phyloP scores from a whole-genome alignment of 768 basidiomycete species.

The Mycena kentingensis region DNA sequence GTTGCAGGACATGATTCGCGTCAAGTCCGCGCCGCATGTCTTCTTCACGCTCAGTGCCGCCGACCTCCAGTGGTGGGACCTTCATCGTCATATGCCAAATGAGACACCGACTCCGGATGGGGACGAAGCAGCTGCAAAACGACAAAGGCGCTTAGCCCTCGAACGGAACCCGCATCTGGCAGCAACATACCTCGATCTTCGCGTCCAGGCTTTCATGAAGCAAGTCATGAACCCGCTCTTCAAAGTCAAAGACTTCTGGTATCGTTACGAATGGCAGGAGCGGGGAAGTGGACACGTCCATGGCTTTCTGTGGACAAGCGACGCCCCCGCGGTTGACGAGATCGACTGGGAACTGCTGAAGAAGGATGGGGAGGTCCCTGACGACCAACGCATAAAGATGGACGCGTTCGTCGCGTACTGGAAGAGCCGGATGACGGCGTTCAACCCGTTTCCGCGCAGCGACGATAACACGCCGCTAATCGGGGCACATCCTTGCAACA shows the following conservation, averaged over 20 bases:
- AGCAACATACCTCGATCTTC: slow-evolving; percentile 24
- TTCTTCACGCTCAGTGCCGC: slow-evolving; percentile 19
- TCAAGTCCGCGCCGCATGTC: slow-evolving; percentile 7
- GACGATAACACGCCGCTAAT: slow-evolving; percentile 14
- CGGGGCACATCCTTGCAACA: slow-evolving; percentile 16
- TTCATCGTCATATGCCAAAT: slow-evolving; percentile 26
- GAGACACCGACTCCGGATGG: slow-evolving; percentile 1
- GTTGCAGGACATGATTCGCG: slow-evolving; percentile 3
- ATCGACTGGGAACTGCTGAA: slow-evolving; percentile 15
- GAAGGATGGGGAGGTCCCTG: slow-evolving; percentile 1
- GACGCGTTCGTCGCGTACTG: slow-evolving; percentile 13
- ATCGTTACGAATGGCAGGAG: slow-evolving; percentile 25
- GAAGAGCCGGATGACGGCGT: slow-evolving; percentile 8
- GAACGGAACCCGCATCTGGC: slow-evolving; percentile 30
- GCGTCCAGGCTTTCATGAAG: slow-evolving; percentile 22
- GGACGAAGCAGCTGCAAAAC: slow-evolving; percentile 16
- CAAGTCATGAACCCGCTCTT: slow-evolving; percentile 17
- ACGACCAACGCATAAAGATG: slow-evolving; percentile 11
- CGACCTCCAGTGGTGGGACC: slow-evolving; percentile 12
- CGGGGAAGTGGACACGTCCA: slow-evolving; percentile 27
- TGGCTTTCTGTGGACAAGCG: slow-evolving; percentile 28
- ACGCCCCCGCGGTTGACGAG: slow-evolving; percentile 25
- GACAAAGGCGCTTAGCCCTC: slow-evolving; percentile 16
- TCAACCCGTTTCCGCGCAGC: slow-evolving; percentile 14
- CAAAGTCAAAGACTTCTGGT: slow-evolving; percentile 26